Evolutionary conservation across 2,329 filamentous ascomycete species (phyloP), one percentile per base, ranked within the genome.

Genomic region (Colletotrichum tamarilloi): DNA sequence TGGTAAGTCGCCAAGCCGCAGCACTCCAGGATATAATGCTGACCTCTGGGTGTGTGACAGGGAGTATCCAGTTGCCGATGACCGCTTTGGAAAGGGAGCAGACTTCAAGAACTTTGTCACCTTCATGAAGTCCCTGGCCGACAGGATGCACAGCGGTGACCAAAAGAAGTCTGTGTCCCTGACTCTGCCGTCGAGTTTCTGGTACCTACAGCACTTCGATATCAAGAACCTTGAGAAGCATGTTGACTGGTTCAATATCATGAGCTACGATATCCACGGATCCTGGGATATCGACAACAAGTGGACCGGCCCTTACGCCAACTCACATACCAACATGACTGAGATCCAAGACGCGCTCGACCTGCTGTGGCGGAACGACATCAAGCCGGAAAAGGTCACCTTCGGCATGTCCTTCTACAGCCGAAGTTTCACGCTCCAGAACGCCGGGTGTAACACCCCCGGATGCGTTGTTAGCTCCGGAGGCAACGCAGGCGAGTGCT

Each of bases 391-490:
- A 0, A 83, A 86, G 49, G 78, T 88, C 14, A 78, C 78, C 16
- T 68, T 87, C 19, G 85, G 85, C 1, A 30, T 83, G 6, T 82
- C 77, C 0, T 85, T 83, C 56, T 86, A 87, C 67, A 84, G 84
- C 3, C 69, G 71, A 1, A 57, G 49, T 4, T 77, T 73, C 32
- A 74, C 69, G 5, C 67, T 77, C 26, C n/a, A 52, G 4, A 62
- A 75, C 46, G 19, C 70, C 3, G 38, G 58, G 9, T 74, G 77
- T 55, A 73, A 12, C 8, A 30, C 66, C 16, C 75, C 77, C 19
- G 69, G 76, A 22, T 77, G 77, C 65, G 35, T 38, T 5, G 35
- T 38, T 2, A 38, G 35, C 35, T 38, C 35, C 14, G 35, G 35
- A 38, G 35, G 35, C 12, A 38, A 38, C 14, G 35, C 35, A 5